Conservation (phyloP, 345 rosid genomes). For the Salix udensis region DNA sequence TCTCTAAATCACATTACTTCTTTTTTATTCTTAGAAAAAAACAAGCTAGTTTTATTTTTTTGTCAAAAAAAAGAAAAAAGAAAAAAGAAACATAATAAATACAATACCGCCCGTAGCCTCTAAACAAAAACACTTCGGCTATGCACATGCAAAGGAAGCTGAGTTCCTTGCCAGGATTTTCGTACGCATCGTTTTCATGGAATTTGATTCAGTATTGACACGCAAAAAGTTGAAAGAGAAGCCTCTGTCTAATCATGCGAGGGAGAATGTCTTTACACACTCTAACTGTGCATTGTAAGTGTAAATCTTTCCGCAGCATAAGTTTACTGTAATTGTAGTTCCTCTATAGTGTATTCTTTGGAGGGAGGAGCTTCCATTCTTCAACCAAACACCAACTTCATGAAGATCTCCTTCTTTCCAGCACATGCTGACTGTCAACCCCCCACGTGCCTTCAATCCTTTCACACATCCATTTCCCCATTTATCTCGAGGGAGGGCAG, state of each 20-base stretch:
- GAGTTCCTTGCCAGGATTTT: too few species aligned
- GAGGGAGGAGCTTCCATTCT: conserved; percentile 25
- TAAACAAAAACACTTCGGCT: too few species aligned
- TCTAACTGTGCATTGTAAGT: conserved; percentile 45
- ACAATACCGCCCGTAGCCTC: too few species aligned
- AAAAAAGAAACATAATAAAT: too few species aligned
- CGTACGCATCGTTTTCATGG: too few species aligned
- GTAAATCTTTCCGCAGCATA: conserved; percentile 42
- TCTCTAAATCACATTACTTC: too few species aligned
- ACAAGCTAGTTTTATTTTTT: too few species aligned
- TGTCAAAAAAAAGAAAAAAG: too few species aligned
- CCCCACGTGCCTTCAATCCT: conserved; percentile 82
- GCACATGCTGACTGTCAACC: conserved; percentile 52
- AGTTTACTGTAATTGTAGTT: conserved; percentile 24
- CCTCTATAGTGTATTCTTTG: conserved; percentile 53
- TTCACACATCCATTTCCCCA: conserved; percentile 69
- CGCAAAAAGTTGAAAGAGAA: background rate
- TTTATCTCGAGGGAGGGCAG: conserved; percentile 74
- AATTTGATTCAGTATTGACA: background rate
- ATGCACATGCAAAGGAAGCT: too few species aligned
- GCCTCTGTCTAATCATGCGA: background rate
- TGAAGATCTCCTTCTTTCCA: conserved; percentile 76
- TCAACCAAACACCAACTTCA: conserved; percentile 49
- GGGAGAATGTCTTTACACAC: conserved; percentile 28
- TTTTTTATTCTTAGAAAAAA: too few species aligned